phyloP scores from a whole-genome alignment of 371 early-diverging fungal genomes.

The Circinella minor region DNA sequence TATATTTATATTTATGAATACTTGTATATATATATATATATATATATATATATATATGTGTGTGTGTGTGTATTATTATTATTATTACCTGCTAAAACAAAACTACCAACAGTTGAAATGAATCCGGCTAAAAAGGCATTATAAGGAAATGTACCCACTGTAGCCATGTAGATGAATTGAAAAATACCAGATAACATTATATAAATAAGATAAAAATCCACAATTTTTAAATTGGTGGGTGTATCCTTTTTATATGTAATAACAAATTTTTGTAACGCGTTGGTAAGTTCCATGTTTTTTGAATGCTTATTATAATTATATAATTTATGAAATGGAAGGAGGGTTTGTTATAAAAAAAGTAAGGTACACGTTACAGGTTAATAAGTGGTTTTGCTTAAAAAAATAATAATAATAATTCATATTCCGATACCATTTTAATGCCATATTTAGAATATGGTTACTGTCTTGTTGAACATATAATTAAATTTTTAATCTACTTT shows the following conservation, averaged over 20 bases:
- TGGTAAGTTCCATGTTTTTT: not conserved
- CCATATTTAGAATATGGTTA: no score
- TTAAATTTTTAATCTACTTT: no score
- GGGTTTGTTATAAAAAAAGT: not conserved
- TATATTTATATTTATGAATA: no score
- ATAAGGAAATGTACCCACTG: slow-evolving; percentile 94
- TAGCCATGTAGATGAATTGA: slow-evolving; percentile 85
- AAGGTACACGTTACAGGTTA: no score
- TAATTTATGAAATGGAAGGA: not conserved
- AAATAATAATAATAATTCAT: no score
- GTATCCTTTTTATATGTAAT: slow-evolving; percentile 67
- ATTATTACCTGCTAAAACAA: slow-evolving; percentile 86
- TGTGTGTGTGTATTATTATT: not conserved
- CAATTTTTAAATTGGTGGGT: slow-evolving; percentile 78
- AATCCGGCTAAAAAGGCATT: slow-evolving; percentile 97
- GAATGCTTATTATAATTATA: not conserved
- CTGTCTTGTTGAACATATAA: no score
- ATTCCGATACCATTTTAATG: no score
- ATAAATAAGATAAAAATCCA: slow-evolving; percentile 92
- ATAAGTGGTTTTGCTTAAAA: no score
- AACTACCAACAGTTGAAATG: slow-evolving; percentile 89
- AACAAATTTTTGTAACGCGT: slow-evolving; percentile 3
- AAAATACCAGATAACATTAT: slow-evolving; percentile 85
- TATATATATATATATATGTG: no score
- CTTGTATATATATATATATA: no score